These are phyloP conservation scores for Isoetes engelmannii DNA, from an alignment of 83 land plant genomes.

Conservation along the genomic window DNA sequence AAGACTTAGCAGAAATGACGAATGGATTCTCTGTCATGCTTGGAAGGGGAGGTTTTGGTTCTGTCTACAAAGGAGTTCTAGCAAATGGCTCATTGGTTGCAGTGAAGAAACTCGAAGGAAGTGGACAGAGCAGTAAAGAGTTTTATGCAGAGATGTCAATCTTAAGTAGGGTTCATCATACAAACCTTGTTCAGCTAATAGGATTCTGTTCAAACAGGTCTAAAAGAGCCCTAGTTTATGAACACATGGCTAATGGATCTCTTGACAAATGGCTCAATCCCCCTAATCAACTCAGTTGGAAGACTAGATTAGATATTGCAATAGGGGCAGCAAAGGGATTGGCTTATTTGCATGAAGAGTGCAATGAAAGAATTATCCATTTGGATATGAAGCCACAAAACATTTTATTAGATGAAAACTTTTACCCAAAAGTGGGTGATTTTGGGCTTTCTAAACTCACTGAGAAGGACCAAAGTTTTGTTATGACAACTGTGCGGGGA, in stretches of 20 bases:
- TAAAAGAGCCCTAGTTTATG: constrained; percentile 40
- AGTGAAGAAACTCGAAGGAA: constrained; percentile 24
- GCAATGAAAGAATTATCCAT: constrained; percentile 34
- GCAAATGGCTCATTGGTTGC: constrained; percentile 22
- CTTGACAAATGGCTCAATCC: constrained; percentile 28
- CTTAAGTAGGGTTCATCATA: constrained; percentile 40
- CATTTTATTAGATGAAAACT: constrained; percentile 44
- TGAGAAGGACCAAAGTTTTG: constrained; percentile 3
- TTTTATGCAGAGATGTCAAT: constrained; percentile 45
- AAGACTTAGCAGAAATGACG: too few species aligned
- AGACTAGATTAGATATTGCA: constrained; percentile 35
- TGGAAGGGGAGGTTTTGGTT: constrained; percentile 29
- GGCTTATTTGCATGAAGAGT: constrained; percentile 34
- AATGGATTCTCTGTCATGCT: too few species aligned
- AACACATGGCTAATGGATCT: constrained; percentile 40
- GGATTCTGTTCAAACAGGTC: constrained; percentile 36
- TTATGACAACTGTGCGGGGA: not conserved
- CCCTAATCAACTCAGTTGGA: constrained; percentile 25
- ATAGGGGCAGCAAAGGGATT: constrained; percentile 46
- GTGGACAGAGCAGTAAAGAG: constrained; percentile 21
- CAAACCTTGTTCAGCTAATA: constrained; percentile 34
- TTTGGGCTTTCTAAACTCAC: constrained; percentile 53
- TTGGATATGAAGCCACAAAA: constrained; percentile 52
- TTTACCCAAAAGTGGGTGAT: constrained; percentile 47
- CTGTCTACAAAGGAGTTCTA: constrained; percentile 36